phyloP scores from a whole-genome alignment of 2,329 filamentous ascomycete genomes.

The Aspergillaceae sp. region DNA sequence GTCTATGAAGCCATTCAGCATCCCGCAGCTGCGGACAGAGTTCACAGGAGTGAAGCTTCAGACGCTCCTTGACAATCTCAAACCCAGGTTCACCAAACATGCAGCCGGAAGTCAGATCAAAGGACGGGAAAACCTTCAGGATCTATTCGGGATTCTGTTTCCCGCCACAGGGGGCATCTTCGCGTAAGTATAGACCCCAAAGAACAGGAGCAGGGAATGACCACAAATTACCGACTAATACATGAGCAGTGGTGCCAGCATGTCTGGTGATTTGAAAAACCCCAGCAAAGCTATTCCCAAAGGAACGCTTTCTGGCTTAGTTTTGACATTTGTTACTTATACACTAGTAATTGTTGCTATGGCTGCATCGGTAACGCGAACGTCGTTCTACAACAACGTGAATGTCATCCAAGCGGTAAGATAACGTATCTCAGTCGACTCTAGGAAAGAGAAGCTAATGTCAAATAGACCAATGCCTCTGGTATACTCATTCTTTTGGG shows the following conservation, averaged over 20 bases:
- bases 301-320: conserved; percentile 71
- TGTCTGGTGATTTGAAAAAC: conserved; percentile 78
- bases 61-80: conserved; percentile 66
- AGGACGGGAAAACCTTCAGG: conserved; percentile 63
- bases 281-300: conserved; percentile 77
- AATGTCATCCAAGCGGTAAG: conserved; percentile 68
- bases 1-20: conserved; percentile 58
- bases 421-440: conserved; percentile 1
- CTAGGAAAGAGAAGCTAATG: background rate
- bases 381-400: conserved; percentile 63
- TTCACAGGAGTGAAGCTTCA: conserved; percentile 68
- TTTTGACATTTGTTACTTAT: conserved; percentile 68
- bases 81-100: conserved; percentile 57
- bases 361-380: conserved; percentile 65
- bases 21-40: conserved; percentile 53
- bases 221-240: conserved; percentile 24
- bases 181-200: conserved; percentile 42
- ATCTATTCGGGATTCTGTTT: conserved; percentile 79
- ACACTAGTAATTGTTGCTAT: conserved; percentile 68
- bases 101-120: conserved; percentile 53
- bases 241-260: conserved; percentile 59
- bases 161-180: conserved; percentile 58
- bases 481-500: conserved; percentile 65
- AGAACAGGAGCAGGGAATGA: conserved; percentile 30
- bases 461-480: conserved; percentile 59